Evolutionary conservation across 352 stramenopile genomes (phyloP).

Genomic region (Phytophthora pinifolia): DNA sequence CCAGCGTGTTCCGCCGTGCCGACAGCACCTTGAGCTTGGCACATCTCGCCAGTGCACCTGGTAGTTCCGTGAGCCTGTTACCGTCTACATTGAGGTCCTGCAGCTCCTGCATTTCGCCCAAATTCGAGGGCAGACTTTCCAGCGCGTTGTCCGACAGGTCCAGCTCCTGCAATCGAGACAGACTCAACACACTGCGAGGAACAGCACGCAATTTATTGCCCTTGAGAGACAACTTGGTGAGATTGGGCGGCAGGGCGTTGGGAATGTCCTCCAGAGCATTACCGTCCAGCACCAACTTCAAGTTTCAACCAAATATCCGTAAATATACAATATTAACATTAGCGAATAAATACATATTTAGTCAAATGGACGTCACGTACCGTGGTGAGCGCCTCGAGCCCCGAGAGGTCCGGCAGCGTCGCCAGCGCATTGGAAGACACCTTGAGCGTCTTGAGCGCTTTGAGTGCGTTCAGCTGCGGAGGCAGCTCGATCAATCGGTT

Average conservation of each 20-base stretch:
- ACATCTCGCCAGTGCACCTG: slow-evolving; percentile 51
- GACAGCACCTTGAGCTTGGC: slow-evolving; percentile 76
- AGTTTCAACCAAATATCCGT: not conserved
- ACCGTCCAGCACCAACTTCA: slow-evolving; percentile 70
- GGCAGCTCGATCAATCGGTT: slow-evolving; percentile 68
- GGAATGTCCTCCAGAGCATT: slow-evolving; percentile 68
- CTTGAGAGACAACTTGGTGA: slow-evolving; percentile 79
- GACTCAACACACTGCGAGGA: slow-evolving; percentile 42
- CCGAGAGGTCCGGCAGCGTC: slow-evolving; percentile 64
- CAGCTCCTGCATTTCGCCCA: slow-evolving; percentile 49
- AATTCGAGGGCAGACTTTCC: slow-evolving; percentile 39
- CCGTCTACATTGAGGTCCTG: slow-evolving; percentile 71
- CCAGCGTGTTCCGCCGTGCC: slow-evolving; percentile 54
- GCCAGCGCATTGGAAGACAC: slow-evolving; percentile 57
- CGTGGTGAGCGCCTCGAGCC: slow-evolving; percentile 65
- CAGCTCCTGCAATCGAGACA: slow-evolving; percentile 66
- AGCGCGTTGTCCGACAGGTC: slow-evolving; percentile 70
- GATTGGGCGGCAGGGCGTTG: slow-evolving; percentile 55
- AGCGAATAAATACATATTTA: not conserved
- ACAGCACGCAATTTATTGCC: slow-evolving; percentile 53
- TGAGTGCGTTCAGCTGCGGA: slow-evolving; percentile 34
- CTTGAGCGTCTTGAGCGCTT: slow-evolving; percentile 75
- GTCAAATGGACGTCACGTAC: slow-evolving; percentile 28
- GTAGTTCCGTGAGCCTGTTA: slow-evolving; percentile 52
- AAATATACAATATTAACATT: not conserved